Evolutionary conservation across 331 rosid species (phyloP), one percentile per base, ranked within the genome.

Genomic region (Quercus lobata): DNA sequence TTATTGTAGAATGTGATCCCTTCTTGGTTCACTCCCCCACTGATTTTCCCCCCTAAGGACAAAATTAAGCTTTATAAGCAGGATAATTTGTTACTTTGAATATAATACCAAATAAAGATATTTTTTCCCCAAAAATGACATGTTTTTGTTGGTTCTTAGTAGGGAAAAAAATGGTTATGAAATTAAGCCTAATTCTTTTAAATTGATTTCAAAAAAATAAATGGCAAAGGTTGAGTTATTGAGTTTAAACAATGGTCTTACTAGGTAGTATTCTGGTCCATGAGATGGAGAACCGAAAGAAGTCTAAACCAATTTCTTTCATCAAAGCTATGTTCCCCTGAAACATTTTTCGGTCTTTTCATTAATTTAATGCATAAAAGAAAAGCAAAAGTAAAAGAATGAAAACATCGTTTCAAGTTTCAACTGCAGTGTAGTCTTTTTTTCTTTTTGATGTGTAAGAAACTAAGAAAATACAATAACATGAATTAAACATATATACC

Each of bases 201-300:
- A 44, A 44, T 44, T 9, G 52, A 44, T 9, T 10, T 1, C 1
- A 1, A 46, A 22, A 2, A 17, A 74, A 32, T 32, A 32, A 4
- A 69, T 24, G 8, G 17, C 24, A 41, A 24, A 41, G 8, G 21
- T 27, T n/a, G 75, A 17, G 7, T 9, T 54, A 5, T 32, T 32
- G 35, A 32, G 35, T 32, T 32, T 32, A 1, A 16, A 9, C 6
- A 25, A 27, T 76, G 7, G 46, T 34, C 88, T 79, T 81, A 90
- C 94, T 81, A 32, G 92, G 94, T 2, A 90, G 30, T 53, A 90
- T 72, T 75, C 94, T 83, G 34, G 94, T 34, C 94, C 94, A 90
- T 30, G 95, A 91, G 76, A 91, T 82, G 32, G 92, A 87, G 54
- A 91, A 85, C 77, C 90, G 77, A 41, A 83, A 87, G 30, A 87